phyloP scores from a whole-genome alignment of 805 yeast genomes.

The Clavispora fructus region DNA sequence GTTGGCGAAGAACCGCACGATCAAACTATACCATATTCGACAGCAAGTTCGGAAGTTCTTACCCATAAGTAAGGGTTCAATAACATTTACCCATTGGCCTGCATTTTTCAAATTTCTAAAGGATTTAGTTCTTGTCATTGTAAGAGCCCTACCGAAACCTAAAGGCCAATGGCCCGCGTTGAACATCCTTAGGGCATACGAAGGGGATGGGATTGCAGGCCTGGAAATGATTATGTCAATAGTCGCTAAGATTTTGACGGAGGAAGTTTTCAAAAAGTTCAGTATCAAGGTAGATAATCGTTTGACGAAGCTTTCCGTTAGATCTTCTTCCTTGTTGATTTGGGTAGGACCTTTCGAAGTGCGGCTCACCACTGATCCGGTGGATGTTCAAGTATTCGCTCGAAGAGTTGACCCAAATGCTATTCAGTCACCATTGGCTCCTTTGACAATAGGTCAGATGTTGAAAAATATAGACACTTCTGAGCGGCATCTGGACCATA shows the following conservation, averaged over 20 bases:
- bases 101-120: constrained; percentile 1
- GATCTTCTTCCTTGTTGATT: neutral
- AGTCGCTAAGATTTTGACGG: constrained; percentile 9
- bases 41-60: constrained; percentile 1
- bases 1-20: constrained; percentile 4
- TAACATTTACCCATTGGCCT: constrained; percentile 2
- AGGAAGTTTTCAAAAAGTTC: constrained; percentile 5
- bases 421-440: neutral
- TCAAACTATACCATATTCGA: neutral
- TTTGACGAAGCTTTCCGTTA: neutral
- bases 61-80: constrained; percentile 2
- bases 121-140: neutral
- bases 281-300: neutral
- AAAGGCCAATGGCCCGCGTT: neutral
- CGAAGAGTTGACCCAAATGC: neutral
- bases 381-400: neutral
- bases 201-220: constrained; percentile 7
- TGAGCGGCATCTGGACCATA: neutral
- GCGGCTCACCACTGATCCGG: neutral
- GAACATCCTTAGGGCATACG: constrained; percentile 10
- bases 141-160: neutral
- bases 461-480: neutral
- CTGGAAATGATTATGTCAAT: constrained; percentile 5
- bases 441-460: neutral
- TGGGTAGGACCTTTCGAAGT: neutral